Evolutionary conservation across 257 asterid species (phyloP).

Genomic region (Henckelia pumila): DNA sequence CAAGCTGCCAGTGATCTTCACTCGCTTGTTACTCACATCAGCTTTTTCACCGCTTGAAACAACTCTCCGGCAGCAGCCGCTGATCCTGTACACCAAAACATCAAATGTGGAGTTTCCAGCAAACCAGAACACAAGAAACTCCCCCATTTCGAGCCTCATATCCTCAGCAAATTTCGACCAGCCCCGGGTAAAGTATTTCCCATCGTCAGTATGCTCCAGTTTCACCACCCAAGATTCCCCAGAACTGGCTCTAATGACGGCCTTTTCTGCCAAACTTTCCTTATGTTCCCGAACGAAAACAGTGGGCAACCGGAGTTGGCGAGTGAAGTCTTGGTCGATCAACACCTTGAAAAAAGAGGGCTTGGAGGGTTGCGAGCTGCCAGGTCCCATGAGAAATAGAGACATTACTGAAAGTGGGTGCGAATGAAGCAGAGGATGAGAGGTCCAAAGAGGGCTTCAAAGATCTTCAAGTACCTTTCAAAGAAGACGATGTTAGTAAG

Average conservation of each 20-base stretch:
- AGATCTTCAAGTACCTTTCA: too few species aligned
- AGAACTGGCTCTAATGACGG: constrained; percentile 9
- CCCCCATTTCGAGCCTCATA: constrained; percentile 10
- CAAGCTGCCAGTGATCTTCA: background rate
- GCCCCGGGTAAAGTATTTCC: constrained; percentile 20
- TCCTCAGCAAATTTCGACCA: constrained; percentile 33
- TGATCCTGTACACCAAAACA: constrained; percentile 20
- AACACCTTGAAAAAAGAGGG: constrained; percentile 26
- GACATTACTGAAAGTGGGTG: too few species aligned
- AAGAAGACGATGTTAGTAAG: too few species aligned
- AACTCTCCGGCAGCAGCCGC: background rate
- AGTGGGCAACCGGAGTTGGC: constrained; percentile 27
- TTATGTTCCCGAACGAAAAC: constrained; percentile 17
- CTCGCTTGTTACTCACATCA: background rate
- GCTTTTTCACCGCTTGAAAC: background rate
- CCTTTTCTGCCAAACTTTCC: constrained; percentile 10
- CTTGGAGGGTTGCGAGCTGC: too few species aligned
- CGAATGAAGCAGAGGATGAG: too few species aligned
- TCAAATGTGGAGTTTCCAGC: constrained; percentile 1
- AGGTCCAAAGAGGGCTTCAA: too few species aligned
- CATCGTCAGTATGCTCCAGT: constrained; percentile 16
- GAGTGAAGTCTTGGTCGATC: background rate
- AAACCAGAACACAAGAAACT: constrained; percentile 31
- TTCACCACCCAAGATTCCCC: constrained; percentile 31
- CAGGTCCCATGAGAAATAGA: too few species aligned